Percentiles rank a stretch among this genome's conserved stretches.
These are phyloP conservation scores for Simmondsia chinensis DNA, from an alignment of 148 eudicot genomes.

Conservation along the genomic window DNA sequence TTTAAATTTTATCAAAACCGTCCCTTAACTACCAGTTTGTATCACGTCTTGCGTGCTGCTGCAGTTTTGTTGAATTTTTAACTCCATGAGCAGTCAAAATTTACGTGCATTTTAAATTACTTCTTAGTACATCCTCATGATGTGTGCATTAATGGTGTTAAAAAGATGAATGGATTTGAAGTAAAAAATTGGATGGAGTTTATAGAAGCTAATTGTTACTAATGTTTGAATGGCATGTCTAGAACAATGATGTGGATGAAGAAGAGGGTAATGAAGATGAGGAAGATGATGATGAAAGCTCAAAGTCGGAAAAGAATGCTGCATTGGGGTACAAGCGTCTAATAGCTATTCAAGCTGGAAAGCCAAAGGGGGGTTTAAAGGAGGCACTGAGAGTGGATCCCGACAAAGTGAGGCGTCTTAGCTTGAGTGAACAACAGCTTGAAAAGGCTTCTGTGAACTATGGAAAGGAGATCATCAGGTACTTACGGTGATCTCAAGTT, in stretches of 20 bases:
- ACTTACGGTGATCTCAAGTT: neutral
- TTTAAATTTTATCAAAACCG: too few species aligned
- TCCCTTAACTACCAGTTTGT: too few species aligned
- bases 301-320: constrained; percentile 20
- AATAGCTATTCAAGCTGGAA: constrained; percentile 76
- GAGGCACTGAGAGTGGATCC: constrained; percentile 52
- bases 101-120: too few species aligned
- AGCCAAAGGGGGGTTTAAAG: constrained; percentile 57
- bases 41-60: too few species aligned
- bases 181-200: too few species aligned
- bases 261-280: constrained; percentile 39
- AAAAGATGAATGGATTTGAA: too few species aligned
- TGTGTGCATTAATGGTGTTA: too few species aligned
- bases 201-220: too few species aligned
- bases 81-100: too few species aligned
- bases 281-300: constrained; percentile 26
- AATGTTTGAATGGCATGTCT: constrained; percentile 1
- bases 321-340: constrained; percentile 58
- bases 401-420: constrained; percentile 63
- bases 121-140: too few species aligned
- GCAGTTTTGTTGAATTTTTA: too few species aligned
- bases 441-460: constrained; percentile 41
- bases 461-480: constrained; percentile 62
- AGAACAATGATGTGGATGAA: constrained; percentile 31
- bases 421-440: constrained; percentile 72